Evolutionary conservation across 768 basidiomycete species (phyloP).

Genomic region (Mycena polygramma): DNA sequence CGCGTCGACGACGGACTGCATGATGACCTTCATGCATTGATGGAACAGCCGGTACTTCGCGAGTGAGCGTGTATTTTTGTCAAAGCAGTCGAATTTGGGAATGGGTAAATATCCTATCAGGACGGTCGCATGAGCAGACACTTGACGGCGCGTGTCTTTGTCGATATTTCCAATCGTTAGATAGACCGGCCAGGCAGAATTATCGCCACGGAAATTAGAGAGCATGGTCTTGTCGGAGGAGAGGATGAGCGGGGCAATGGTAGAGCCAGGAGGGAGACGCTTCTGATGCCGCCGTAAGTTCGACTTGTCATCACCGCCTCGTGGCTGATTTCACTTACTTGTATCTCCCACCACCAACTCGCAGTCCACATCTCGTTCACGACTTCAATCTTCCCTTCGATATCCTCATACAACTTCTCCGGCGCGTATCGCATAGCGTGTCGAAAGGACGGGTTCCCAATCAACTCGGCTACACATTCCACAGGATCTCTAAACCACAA

Average conservation of each 20-base stretch:
- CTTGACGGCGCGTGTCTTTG: constrained; percentile 42
- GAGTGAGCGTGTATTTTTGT: constrained; percentile 31
- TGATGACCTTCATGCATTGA: constrained; percentile 43
- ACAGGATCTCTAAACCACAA: constrained; percentile 16
- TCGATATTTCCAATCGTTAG: constrained; percentile 49
- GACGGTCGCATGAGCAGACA: constrained; percentile 43
- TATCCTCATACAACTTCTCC: constrained; percentile 30
- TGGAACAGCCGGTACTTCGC: constrained; percentile 51
- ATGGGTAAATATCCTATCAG: constrained; percentile 52
- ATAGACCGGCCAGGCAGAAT: constrained; percentile 52
- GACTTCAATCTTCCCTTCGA: constrained; percentile 3
- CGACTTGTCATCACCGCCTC: not conserved
- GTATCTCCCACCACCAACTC: constrained; percentile 50
- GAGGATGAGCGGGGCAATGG: constrained; percentile 47
- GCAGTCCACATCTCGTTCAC: constrained; percentile 47
- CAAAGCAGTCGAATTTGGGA: constrained; percentile 45
- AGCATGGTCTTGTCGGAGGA: constrained; percentile 52
- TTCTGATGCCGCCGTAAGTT: constrained; percentile 36
- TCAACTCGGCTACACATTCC: constrained; percentile 1
- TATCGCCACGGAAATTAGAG: constrained; percentile 46
- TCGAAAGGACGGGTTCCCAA: not conserved
- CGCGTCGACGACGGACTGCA: constrained; percentile 40
- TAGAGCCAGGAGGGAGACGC: constrained; percentile 28
- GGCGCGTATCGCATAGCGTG: constrained; percentile 39
- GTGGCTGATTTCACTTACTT: constrained; percentile 38